Base-by-base conservation (phyloP, 2,329 filamentous ascomycete genomes). In the Pseudopyricularia javanii region DNA sequence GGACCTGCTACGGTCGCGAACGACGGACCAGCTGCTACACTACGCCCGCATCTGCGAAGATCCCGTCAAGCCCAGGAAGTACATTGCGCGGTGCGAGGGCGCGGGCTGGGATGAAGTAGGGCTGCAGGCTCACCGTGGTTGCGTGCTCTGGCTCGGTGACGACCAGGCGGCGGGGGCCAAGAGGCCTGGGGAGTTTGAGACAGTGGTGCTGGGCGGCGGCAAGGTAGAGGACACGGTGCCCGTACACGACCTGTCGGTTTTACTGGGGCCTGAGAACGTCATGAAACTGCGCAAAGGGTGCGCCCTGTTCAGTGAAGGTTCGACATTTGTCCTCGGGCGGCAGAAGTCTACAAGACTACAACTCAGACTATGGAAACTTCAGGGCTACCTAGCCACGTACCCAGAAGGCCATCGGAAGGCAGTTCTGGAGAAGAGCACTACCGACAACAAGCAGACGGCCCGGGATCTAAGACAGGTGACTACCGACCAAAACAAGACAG, bases 341-440 rank as follows among this genome's bases (percentile, higher is more conserved):
- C 65, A 59, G 56, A 64, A 67, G 35, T 75, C 73, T 7, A 61
- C 69, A 22, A 62, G 68, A 14, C 49, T 80, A 47, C 75, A 80
- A 62, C 54, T 72, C 53, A 67, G 72, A 52, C 66, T 83, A 7
- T 83, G 80, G 80, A 76, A 73, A 56, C 61, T 84, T 8, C 75
- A 83, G 55, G 78, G 78, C 1, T 83, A 78, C 20, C 28, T 52
- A 9, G 30, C 50, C 20, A 28, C 43, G 14, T 40, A 50, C 24
- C 7, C 8, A 40, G 30, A n/a, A 24, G 22, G 22, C 3, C 37
- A 5, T 43, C 14, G 4, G 20, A 7, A n/a, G 51, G 37, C 47
- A 33, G 50, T 26, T 57, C 56, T n/a, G n/a, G n/a, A n/a, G n/a
- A n/a, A n/a, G n/a, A n/a, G n/a, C n/a, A n/a, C n/a, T n/a, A n/a